Conservation (phyloP, 192 early-diverging fungal genomes). For the Neocallimastix lanati region DNA sequence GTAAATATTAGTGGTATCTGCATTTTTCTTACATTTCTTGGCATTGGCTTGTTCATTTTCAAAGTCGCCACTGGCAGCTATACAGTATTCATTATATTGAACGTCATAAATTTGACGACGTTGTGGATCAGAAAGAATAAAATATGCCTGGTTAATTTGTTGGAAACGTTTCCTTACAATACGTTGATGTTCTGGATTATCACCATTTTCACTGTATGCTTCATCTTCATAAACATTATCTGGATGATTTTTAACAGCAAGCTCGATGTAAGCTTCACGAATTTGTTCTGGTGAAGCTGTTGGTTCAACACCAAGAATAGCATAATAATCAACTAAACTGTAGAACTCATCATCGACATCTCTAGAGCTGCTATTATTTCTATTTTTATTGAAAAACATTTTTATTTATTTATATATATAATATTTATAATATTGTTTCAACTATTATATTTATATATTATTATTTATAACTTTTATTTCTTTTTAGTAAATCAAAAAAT, state of each 20-base stretch:
- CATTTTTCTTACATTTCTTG: not conserved
- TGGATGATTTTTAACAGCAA: not conserved
- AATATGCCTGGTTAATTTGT: not conserved
- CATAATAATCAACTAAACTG: constrained; percentile 44
- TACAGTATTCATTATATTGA: not conserved
- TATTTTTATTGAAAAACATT: too few species aligned
- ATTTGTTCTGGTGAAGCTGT: constrained; percentile 46
- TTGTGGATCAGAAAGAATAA: not conserved
- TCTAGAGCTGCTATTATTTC: too few species aligned
- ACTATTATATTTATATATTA: too few species aligned
- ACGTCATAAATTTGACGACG: not conserved
- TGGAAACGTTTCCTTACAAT: not conserved
- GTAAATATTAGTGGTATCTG: not conserved
- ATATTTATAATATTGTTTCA: too few species aligned
- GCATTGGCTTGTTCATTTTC: not conserved
- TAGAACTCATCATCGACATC: not conserved
- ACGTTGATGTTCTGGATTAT: not conserved
- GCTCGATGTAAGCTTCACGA: constrained; percentile 40
- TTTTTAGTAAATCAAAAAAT: too few species aligned
- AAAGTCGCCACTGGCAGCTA: not conserved
- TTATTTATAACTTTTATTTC: too few species aligned
- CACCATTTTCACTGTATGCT: not conserved
- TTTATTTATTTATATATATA: too few species aligned
- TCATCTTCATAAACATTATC: not conserved
- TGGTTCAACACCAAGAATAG: constrained; percentile 31